Evolutionary conservation across 257 asterid species (phyloP).

Genomic region (Penstemon davidsonii): DNA sequence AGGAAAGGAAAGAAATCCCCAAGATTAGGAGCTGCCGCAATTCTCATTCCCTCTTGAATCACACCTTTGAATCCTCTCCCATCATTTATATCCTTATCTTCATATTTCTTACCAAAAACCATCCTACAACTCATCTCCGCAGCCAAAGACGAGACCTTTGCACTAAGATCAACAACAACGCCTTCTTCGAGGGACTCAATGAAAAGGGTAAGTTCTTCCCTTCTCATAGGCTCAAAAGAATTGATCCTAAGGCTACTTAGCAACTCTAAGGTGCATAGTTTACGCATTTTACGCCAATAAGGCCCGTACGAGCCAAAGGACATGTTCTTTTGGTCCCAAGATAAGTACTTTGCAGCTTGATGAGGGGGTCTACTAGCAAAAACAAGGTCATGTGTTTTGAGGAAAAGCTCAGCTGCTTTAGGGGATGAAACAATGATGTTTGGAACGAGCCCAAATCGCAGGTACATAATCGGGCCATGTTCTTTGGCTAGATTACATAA

Average conservation of each 20-base stretch:
- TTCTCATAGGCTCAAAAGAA: conserved; percentile 20
- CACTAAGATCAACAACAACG: conserved; percentile 35
- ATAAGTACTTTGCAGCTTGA: conserved; percentile 8
- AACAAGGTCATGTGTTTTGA: conserved; percentile 21
- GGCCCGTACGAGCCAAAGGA: conserved; percentile 17
- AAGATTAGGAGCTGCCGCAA: conserved; percentile 35
- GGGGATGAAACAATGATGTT: conserved; percentile 21
- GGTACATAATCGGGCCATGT: conserved; percentile 22
- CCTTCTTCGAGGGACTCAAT: conserved; percentile 1
- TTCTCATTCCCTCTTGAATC: conserved; percentile 32
- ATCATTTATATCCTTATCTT: conserved; percentile 33
- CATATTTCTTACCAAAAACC: conserved; percentile 43
- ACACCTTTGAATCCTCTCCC: conserved; percentile 34
- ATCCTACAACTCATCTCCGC: conserved; percentile 39
- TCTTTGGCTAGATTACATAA: not conserved
- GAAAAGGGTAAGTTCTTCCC: conserved; percentile 17
- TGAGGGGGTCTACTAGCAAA: conserved; percentile 20
- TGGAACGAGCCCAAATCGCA: conserved; percentile 13
- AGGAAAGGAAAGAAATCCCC: conserved; percentile 39
- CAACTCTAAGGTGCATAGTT: conserved; percentile 15
- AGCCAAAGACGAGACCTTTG: conserved; percentile 23
- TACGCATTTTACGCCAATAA: conserved; percentile 26
- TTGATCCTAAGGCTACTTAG: conserved; percentile 14
- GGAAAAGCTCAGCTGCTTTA: conserved; percentile 20
- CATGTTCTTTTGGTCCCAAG: conserved; percentile 15